Evolutionary conservation across 805 yeast species (phyloP).

Genomic region (Yarrowia sp.): DNA sequence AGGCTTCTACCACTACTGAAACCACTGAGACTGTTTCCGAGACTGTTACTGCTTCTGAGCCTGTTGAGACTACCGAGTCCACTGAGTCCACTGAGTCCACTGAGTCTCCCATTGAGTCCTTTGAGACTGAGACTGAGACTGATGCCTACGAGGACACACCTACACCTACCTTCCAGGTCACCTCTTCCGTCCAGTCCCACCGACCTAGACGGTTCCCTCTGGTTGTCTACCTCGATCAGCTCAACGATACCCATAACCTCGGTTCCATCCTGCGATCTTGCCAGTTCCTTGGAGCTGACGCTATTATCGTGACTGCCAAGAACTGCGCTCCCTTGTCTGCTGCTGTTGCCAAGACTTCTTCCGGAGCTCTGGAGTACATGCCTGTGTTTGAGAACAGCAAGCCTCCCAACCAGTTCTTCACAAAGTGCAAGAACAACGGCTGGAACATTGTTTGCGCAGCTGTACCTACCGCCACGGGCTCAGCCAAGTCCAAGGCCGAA

Average conservation of each 20-base stretch:
- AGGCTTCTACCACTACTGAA: background rate
- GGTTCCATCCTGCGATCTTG: slow-evolving; percentile 83
- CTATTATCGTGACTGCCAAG: slow-evolving; percentile 63
- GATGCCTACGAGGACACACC: background rate
- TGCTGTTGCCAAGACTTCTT: slow-evolving; percentile 72
- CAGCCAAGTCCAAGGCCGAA: slow-evolving; percentile 36
- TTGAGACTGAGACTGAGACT: too few species aligned
- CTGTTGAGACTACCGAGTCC: background rate
- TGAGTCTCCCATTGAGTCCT: background rate
- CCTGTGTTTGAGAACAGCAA: slow-evolving; percentile 57
- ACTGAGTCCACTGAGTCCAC: background rate
- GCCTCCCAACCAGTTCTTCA: slow-evolving; percentile 58
- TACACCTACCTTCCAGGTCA: slow-evolving; percentile 3
- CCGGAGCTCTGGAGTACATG: slow-evolving; percentile 78
- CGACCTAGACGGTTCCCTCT: slow-evolving; percentile 47
- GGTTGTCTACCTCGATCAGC: slow-evolving; percentile 72
- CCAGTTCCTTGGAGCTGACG: slow-evolving; percentile 78
- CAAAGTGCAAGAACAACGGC: slow-evolving; percentile 52
- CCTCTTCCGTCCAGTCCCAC: slow-evolving; percentile 3
- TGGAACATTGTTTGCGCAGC: slow-evolving; percentile 74
- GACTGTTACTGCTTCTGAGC: background rate
- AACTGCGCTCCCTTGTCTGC: slow-evolving; percentile 77
- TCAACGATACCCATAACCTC: slow-evolving; percentile 82
- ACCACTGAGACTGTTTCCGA: background rate
- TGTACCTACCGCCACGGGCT: slow-evolving; percentile 36